Evolutionary conservation across 2,329 filamentous ascomycete species (phyloP), one percentile per base, ranked within the genome.

Genomic region (Aspergillus alliaceus): DNA sequence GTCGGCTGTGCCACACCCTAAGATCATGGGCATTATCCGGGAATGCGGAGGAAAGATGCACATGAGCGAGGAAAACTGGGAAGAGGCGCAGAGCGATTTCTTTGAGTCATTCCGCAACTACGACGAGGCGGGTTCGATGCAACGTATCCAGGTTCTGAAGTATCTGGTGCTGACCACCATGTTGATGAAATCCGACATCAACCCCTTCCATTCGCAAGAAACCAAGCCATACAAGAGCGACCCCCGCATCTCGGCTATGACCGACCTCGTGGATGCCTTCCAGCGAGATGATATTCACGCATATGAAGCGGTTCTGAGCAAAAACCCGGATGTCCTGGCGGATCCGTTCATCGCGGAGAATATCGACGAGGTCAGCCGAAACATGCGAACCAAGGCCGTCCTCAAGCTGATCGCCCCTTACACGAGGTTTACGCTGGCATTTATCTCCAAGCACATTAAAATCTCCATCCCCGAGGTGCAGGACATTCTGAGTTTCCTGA

Each of bases 11-110:
- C 93, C 95, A 37, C 95, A 99, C 77, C 95, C 95, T 58, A 96
- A 96, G 78, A 96, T 99, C 73, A 97, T 98, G 91, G 95, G 95
- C 51, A 93, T 99, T 73, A 99, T 99, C 71, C 89, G 93, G 54
- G 95, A 99, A 79, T 99, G 95, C 73, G 95, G 95, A 69, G 95
- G 95, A 67, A 99, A 99, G 82, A 99, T 99, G 95, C 93, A 98
- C 79, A 98, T 99, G 95, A 95, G 90, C 74, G 95, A 99, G 81
- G 95, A 98, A 79, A 98, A 98, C 74, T 99, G 95, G 95, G 91
- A 95, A 73, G 91, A 93, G 69, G 95, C 95, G 1, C 93, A 98
- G 77, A 93, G 88, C 67, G 95, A 98, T 79, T 99, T 99, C 76
- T 97, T 97, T 75, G 95, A 99, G 75, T 96, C 93, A 1, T 99